These are phyloP conservation scores for Datura wrightii DNA, from an alignment of 257 asterid species.

Conservation along the genomic window DNA sequence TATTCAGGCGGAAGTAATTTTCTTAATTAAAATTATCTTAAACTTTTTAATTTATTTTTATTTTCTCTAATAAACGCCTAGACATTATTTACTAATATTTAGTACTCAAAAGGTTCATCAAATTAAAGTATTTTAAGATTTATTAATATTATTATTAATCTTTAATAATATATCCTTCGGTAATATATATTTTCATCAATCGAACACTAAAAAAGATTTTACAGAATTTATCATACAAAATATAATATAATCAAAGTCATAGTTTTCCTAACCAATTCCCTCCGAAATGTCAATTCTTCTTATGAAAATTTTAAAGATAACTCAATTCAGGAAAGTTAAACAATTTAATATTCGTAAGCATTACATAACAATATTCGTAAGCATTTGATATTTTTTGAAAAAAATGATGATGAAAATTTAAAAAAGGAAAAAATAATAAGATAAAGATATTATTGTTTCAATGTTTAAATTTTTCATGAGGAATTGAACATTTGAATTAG, in stretches of 20 bases:
- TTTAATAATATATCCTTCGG: background rate
- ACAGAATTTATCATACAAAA: background rate
- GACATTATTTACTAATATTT: background rate
- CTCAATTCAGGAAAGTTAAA: too few species aligned
- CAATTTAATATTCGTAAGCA: too few species aligned
- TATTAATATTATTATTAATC: background rate
- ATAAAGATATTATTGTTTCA: too few species aligned
- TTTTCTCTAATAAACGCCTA: background rate
- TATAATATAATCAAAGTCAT: too few species aligned
- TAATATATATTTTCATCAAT: background rate
- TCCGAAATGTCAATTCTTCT: too few species aligned
- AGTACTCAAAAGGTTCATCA: background rate
- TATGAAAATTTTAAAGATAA: too few species aligned
- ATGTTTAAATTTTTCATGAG: background rate
- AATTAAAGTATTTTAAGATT: background rate
- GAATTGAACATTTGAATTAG: background rate
- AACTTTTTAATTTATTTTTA: background rate
- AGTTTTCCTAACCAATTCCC: too few species aligned
- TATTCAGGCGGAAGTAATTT: background rate
- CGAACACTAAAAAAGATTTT: background rate
- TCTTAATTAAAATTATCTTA: background rate
- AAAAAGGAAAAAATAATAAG: too few species aligned
- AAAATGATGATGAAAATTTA: too few species aligned
- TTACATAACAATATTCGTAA: too few species aligned
- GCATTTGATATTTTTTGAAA: too few species aligned